Conservation (phyloP, 179 eudicot species). For the Pouteria campechiana region DNA sequence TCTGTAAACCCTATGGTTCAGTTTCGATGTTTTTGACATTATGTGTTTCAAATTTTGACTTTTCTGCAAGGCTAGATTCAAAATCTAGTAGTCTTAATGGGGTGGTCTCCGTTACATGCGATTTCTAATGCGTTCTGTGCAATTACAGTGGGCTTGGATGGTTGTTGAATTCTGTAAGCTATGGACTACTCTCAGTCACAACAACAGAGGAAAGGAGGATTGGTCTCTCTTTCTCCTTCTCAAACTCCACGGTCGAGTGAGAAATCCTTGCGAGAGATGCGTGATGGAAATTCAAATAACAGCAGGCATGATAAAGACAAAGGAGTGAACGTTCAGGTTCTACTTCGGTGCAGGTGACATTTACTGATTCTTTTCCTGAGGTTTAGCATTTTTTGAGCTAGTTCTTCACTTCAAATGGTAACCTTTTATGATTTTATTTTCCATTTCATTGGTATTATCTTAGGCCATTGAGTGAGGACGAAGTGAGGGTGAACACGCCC, state of each 20-base stretch:
- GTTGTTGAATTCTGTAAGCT: no score
- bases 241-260: constrained; percentile 77
- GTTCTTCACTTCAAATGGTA: not conserved
- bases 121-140: no score
- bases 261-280: constrained; percentile 56
- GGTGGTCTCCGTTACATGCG: no score
- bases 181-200: constrained; percentile 18
- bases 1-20: no score
- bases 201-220: constrained; percentile 26
- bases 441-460: not conserved
- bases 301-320: constrained; percentile 51
- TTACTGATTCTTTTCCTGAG: not conserved
- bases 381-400: not conserved
- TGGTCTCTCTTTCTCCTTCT: constrained; percentile 49
- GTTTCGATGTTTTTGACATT: no score
- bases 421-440: not conserved
- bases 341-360: constrained; percentile 89
- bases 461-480: constrained; percentile 90
- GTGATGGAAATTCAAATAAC: constrained; percentile 38
- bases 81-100: no score
- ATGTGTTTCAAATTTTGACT: no score
- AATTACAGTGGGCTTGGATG: no score
- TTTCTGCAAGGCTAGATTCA: no score
- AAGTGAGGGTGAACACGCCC: constrained; percentile 58
- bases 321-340: constrained; percentile 86